These are phyloP conservation scores for Crithidia fasciculata DNA, from an alignment of 208 protist genomes.

Conservation along the genomic window DNA sequence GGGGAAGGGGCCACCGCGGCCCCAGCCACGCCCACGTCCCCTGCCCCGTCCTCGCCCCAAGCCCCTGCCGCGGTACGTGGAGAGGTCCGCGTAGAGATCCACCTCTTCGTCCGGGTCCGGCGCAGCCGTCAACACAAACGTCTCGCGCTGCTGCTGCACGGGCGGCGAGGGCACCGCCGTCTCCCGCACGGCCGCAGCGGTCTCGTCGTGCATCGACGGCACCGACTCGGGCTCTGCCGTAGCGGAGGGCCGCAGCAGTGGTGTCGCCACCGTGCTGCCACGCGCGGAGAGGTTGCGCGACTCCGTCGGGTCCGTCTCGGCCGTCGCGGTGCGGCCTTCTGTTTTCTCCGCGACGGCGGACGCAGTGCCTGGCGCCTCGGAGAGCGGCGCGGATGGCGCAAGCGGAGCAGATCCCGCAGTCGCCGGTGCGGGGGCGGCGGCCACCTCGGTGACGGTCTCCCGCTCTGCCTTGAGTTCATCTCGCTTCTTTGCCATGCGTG, in stretches of 20 bases:
- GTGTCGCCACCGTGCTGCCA: slow-evolving; percentile 23
- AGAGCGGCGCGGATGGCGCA: background rate
- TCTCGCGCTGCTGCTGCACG: slow-evolving; percentile 23
- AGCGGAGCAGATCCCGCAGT: too few species aligned
- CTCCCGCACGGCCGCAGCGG: slow-evolving; percentile 8
- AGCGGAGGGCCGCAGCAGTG: slow-evolving; percentile 22
- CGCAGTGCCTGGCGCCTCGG: background rate
- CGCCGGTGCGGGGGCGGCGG: slow-evolving; percentile 27
- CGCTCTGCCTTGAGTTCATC: slow-evolving; percentile 58
- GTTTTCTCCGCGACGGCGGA: background rate
- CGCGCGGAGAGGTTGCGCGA: slow-evolving; percentile 28
- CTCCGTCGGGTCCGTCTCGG: slow-evolving; percentile 20
- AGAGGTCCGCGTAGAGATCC: slow-evolving; percentile 75
- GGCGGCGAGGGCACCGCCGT: background rate
- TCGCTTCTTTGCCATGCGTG: slow-evolving; percentile 56
- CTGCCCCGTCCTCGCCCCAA: slow-evolving; percentile 33
- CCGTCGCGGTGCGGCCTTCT: slow-evolving; percentile 7
- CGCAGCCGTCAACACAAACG: slow-evolving; percentile 31
- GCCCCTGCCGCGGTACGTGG: slow-evolving; percentile 18
- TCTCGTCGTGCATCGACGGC: slow-evolving; percentile 9
- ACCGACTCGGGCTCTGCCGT: slow-evolving; percentile 11
- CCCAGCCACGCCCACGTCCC: slow-evolving; percentile 25
- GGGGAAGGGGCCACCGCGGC: slow-evolving; percentile 19
- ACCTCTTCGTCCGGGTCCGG: slow-evolving; percentile 50
- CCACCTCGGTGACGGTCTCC: slow-evolving; percentile 22